Percentiles rank a stretch among this genome's conserved stretches.
phyloP scores from a whole-genome alignment of 2,329 filamentous ascomycete genomes.

The Xylaria hypoxylon region DNA sequence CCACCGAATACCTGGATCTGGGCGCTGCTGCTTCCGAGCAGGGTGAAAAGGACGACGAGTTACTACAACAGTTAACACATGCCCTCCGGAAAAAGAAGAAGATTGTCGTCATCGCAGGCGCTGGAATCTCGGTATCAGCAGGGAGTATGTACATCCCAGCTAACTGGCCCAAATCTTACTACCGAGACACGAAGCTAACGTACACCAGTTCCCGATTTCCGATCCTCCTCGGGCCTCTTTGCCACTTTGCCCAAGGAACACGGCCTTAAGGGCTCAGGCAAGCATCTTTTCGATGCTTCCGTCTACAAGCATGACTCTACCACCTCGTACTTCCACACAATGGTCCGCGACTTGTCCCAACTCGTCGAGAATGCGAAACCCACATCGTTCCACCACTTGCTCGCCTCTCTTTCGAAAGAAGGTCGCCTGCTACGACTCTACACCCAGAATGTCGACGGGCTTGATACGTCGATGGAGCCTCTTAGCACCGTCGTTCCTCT shows the following conservation, averaged over 20 bases:
- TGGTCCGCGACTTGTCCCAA: slow-evolving; percentile 89
- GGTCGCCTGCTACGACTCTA: slow-evolving; percentile 90
- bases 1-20: slow-evolving; percentile 85
- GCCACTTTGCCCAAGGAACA: slow-evolving; percentile 85
- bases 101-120: slow-evolving; percentile 95
- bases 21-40: slow-evolving; percentile 61
- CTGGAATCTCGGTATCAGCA: slow-evolving; percentile 95
- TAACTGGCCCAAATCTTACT: slow-evolving; percentile 40
- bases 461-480: slow-evolving; percentile 86
- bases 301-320: slow-evolving; percentile 94
- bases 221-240: slow-evolving; percentile 91
- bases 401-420: slow-evolving; percentile 89
- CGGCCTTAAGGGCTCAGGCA: slow-evolving; percentile 91
- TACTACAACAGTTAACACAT: slow-evolving; percentile 78
- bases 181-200: slow-evolving; percentile 39
- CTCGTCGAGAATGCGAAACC: slow-evolving; percentile 82
- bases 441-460: slow-evolving; percentile 95
- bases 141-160: slow-evolving; percentile 65
- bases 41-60: slow-evolving; percentile 62
- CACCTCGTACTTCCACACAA: slow-evolving; percentile 92
- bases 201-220: slow-evolving; percentile 86
- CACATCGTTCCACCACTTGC: slow-evolving; percentile 91
- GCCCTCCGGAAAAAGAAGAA: slow-evolving; percentile 90
- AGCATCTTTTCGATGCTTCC: slow-evolving; percentile 95
- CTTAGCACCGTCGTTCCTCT: slow-evolving; percentile 85